Conservation (phyloP, 192 early-diverging fungal species). For the Coemansia sp. region DNA sequence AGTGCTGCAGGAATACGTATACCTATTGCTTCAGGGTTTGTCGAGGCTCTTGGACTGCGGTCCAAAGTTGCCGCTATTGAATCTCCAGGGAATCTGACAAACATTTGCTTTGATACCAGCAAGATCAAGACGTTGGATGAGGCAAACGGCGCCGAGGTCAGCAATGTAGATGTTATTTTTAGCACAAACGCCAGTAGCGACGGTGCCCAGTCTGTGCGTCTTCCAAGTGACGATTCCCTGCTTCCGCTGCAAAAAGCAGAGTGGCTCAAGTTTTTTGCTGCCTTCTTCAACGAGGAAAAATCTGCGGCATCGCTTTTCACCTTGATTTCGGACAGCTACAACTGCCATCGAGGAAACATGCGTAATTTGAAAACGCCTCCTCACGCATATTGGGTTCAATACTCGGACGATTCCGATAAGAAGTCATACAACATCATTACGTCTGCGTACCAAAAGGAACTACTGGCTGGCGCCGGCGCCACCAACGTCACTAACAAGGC, state of each 20-base stretch:
- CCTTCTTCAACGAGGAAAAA: slow-evolving; percentile 44
- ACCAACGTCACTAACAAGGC: slow-evolving; percentile 48
- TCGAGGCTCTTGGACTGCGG: slow-evolving; percentile 37
- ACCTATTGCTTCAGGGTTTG: slow-evolving; percentile 36
- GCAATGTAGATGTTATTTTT: slow-evolving; percentile 27
- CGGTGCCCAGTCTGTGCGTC: slow-evolving; percentile 22
- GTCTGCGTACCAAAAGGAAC: slow-evolving; percentile 54
- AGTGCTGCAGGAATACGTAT: slow-evolving; percentile 29
- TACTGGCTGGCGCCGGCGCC: slow-evolving; percentile 64
- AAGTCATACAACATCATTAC: slow-evolving; percentile 54
- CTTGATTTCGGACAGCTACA: slow-evolving; percentile 36
- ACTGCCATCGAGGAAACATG: slow-evolving; percentile 45
- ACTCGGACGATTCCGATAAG: slow-evolving; percentile 53
- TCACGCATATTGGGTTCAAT: slow-evolving; percentile 62
- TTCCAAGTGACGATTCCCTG: slow-evolving; percentile 33
- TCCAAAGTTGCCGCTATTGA: slow-evolving; percentile 20
- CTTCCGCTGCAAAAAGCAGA: slow-evolving; percentile 41
- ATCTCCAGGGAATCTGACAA: slow-evolving; percentile 27
- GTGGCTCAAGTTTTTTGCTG: slow-evolving; percentile 48
- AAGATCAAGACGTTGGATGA: slow-evolving; percentile 20
- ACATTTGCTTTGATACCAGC: slow-evolving; percentile 33
- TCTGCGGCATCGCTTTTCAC: slow-evolving; percentile 26
- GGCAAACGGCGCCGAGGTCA: slow-evolving; percentile 1
- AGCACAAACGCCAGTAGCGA: slow-evolving; percentile 30
- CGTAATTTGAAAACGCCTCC: slow-evolving; percentile 28